Evolutionary conservation across 163 green algal genomes (phyloP), one percentile per base, ranked within the genome.

Genomic region (Picocystis sp.): DNA sequence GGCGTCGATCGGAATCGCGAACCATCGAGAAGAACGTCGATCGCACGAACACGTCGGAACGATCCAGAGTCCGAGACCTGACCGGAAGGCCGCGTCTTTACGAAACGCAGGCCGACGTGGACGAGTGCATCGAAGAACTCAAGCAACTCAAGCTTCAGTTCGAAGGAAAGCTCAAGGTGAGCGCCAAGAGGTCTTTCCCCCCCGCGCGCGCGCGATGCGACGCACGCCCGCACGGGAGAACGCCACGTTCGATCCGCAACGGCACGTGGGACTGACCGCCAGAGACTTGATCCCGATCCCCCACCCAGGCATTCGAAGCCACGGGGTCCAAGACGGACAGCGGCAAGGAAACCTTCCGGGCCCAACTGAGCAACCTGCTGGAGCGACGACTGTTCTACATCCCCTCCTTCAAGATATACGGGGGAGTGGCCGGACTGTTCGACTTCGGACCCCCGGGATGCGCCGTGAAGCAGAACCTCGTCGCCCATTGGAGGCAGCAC

Each of bases 371-470:
- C 21, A 87, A 87, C 56, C 63, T 76, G 1, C 67, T 99, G 59
- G 81, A 95, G 66, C 71, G 81, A 2, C 71, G 83, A 14, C 64
- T 97, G 29, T 99, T 99, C 69, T 93, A 89, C 75, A 88, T 96
- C 44, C 90, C 90, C 6, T 89, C 79, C 3, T 99, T 94, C 75
- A 92, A 93, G 53, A 98, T 99, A 56, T 99, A 99, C 66, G 87
- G 87, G 58, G 62, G 71, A 12, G 84, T 98, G 22, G 83, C 83
- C 2, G 90, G 90, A 47, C 86, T 99, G 52, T 99, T 93, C 70
- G 90, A 99, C 77, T 98, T 93, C 64, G 90, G 90, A 11, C 90
- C 90, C 0, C 86, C 90, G 1, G 90, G 90, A 46, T 93, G 83
- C 70, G 85, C 87, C 42, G 81, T 99, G 61, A 99, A 99, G 78